phyloP scores from a whole-genome alignment of 768 basidiomycete genomes.

The Filobasidium wieringae region DNA sequence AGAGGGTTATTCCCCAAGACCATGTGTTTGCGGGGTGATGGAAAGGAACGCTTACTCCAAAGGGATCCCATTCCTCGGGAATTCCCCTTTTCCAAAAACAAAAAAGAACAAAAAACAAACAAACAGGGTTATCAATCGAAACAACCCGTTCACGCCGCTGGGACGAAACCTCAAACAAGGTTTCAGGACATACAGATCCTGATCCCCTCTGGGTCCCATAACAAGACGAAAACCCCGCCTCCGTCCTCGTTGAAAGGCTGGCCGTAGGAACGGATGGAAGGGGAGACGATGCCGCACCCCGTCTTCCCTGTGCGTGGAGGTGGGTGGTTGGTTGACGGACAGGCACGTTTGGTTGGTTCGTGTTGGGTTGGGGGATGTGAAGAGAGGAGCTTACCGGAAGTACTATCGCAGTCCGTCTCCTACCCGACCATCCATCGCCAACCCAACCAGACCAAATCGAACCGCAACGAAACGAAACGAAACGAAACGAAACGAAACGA shows the following conservation, averaged over 20 bases:
- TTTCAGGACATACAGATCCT: conserved; percentile 40
- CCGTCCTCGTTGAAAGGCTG: conserved; percentile 64
- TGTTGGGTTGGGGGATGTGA: neutral
- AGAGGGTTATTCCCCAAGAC: too few relatives aligned
- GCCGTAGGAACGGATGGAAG: conserved; percentile 73
- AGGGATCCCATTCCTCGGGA: conserved; percentile 31
- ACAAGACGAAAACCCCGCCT: conserved; percentile 79
- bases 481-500: neutral
- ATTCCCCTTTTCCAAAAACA: conserved; percentile 23
- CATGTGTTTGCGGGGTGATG: too few relatives aligned
- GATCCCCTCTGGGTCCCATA: conserved; percentile 63
- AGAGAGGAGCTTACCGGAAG: conserved; percentile 16
- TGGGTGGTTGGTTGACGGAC: neutral
- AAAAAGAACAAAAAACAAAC: neutral
- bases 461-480: too few relatives aligned
- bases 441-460: neutral
- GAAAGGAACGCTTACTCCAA: conserved; percentile 30
- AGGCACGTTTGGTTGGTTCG: neutral
- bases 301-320: conserved; percentile 33
- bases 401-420: conserved; percentile 21
- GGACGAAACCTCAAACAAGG: too few relatives aligned
- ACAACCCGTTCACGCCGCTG: too few relatives aligned
- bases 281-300: conserved; percentile 67
- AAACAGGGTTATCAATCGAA: neutral
- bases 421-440: neutral